A percentile compares a stretch with the other conserved stretches of the same genome.
Conservation (phyloP, 306 rosid genomes). For the Parietaria judaica region DNA sequence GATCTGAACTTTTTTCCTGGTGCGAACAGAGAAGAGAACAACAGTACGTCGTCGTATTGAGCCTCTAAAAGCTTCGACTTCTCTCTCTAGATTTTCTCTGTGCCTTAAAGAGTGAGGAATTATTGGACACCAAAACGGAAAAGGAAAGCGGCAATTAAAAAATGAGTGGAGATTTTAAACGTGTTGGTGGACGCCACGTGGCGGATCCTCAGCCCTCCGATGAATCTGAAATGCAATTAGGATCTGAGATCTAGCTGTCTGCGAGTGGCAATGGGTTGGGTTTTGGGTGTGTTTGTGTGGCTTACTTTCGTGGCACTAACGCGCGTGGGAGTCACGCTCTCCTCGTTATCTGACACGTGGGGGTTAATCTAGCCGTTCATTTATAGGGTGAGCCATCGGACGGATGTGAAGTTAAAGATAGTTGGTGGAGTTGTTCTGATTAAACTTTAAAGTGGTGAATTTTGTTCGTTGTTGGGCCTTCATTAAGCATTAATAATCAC, state of each 20-base stretch:
- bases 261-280: neutral
- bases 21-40: constrained; percentile 1
- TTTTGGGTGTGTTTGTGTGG: constrained; percentile 1
- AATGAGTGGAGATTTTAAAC: constrained; percentile 9
- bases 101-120: neutral
- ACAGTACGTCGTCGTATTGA: constrained; percentile 1
- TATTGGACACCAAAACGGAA: neutral
- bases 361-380: neutral
- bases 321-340: constrained; percentile 13
- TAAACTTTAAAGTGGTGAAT: too few relatives aligned
- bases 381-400: neutral
- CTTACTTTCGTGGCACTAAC: constrained; percentile 1
- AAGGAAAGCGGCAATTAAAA: neutral
- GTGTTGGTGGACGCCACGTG: constrained; percentile 11
- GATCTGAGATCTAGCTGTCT: constrained; percentile 13
- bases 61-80: neutral
- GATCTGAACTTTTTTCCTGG: neutral
- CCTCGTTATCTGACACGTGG: neutral
- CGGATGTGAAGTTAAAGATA: neutral
- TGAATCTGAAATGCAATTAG: neutral
- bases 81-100: neutral
- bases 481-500: too few relatives aligned
- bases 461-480: too few relatives aligned
- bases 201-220: constrained; percentile 11
- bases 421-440: too few relatives aligned